A percentile compares a stretch with the other conserved stretches of the same genome.
Conservation (phyloP, 805 yeast genomes). For the Clavispora asparagi region DNA sequence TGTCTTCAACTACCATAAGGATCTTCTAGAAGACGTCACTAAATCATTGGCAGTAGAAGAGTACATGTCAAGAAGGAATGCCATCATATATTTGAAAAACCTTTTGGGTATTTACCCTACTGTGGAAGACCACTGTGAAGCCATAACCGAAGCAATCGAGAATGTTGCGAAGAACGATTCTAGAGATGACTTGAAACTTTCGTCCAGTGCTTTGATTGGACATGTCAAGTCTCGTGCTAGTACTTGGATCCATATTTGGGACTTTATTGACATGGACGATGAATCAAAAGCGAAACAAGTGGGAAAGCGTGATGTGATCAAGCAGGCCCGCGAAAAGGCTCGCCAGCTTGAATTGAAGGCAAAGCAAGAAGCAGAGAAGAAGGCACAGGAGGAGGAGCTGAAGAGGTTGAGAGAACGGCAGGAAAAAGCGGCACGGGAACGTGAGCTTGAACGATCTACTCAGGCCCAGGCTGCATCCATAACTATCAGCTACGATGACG, state of each 20-base stretch:
- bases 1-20: slow-evolving; percentile 53
- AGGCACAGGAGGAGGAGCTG: slow-evolving; percentile 8
- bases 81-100: slow-evolving; percentile 71
- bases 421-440: slow-evolving; percentile 3
- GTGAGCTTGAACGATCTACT: neutral
- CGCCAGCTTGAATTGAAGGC: slow-evolving; percentile 7
- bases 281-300: slow-evolving; percentile 32
- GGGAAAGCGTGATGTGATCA: slow-evolving; percentile 10
- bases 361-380: slow-evolving; percentile 11
- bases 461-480: slow-evolving; percentile 3
- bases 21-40: slow-evolving; percentile 40
- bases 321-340: neutral
- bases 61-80: slow-evolving; percentile 76
- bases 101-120: slow-evolving; percentile 60
- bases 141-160: slow-evolving; percentile 43
- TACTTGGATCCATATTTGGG: slow-evolving; percentile 50
- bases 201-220: slow-evolving; percentile 68
- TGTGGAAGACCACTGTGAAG: slow-evolving; percentile 60
- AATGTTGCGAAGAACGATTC: slow-evolving; percentile 47
- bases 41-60: slow-evolving; percentile 45
- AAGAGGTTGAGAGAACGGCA: slow-evolving; percentile 8
- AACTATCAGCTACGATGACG: slow-evolving; percentile 18
- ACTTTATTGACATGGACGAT: slow-evolving; percentile 47
- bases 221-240: slow-evolving; percentile 52
- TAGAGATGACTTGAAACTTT: slow-evolving; percentile 76